These are phyloP conservation scores for Tephrocybe sp. DNA, from an alignment of 768 basidiomycete genomes.

Conservation along the genomic window DNA sequence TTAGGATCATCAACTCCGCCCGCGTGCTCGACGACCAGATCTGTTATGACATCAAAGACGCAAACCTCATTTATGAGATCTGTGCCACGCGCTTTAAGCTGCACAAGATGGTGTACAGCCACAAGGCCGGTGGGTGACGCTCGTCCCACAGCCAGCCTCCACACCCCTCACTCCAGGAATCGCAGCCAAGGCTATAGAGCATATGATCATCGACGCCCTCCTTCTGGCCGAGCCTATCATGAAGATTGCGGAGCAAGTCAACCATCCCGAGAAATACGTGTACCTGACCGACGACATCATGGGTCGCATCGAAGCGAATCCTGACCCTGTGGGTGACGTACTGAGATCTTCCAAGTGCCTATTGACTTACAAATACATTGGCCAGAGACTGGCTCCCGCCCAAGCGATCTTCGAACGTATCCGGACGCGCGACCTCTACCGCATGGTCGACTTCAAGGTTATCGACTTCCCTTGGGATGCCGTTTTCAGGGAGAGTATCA, in stretches of 20 bases:
- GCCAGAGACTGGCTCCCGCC: constrained; percentile 63
- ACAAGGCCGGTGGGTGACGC: constrained; percentile 66
- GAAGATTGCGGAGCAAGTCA: constrained; percentile 56
- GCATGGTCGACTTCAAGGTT: constrained; percentile 63
- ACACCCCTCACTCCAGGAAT: background rate
- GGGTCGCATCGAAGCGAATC: constrained; percentile 54
- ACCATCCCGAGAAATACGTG: constrained; percentile 59
- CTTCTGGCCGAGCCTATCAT: constrained; percentile 64
- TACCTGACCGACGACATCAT: constrained; percentile 71
- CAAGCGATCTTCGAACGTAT: constrained; percentile 65
- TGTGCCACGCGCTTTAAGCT: constrained; percentile 74
- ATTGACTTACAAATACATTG: no score
- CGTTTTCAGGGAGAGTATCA: constrained; percentile 38
- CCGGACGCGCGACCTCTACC: constrained; percentile 64
- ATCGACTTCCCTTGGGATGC: constrained; percentile 40
- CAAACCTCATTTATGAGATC: constrained; percentile 72
- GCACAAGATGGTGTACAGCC: constrained; percentile 83
- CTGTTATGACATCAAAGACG: constrained; percentile 82
- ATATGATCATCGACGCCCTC: constrained; percentile 83
- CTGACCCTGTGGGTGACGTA: constrained; percentile 46
- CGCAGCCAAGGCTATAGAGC: constrained; percentile 73
- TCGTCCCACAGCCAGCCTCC: no score
- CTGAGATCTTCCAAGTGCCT: no score
- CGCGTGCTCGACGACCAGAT: constrained; percentile 75
- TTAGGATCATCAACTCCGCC: constrained; percentile 70